phyloP scores from a whole-genome alignment of 345 rosid genomes.

The Brassica incana region DNA sequence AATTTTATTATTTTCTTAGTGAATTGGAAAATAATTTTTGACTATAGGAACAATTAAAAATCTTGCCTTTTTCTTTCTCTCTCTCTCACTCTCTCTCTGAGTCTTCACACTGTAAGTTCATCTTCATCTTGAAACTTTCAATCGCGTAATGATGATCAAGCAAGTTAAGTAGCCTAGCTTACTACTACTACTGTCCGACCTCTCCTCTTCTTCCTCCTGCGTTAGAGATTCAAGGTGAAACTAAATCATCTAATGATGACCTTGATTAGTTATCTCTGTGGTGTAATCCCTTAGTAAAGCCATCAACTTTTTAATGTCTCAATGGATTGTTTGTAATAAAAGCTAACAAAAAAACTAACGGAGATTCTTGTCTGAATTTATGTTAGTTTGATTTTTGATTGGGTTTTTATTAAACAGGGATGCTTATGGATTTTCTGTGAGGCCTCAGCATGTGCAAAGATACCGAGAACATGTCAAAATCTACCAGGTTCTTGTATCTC shows the following conservation, averaged over 20 bases:
- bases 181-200: background rate
- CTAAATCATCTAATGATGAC: no score
- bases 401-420: conserved; percentile 59
- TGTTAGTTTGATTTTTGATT: conserved; percentile 6
- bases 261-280: no score
- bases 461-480: conserved; percentile 88
- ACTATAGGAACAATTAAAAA: background rate
- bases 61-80: conserved; percentile 45
- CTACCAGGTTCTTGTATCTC: conserved; percentile 63
- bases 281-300: no score
- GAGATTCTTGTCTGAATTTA: background rate
- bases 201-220: no score
- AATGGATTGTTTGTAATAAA: no score
- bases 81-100: background rate
- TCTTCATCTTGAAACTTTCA: conserved; percentile 25
- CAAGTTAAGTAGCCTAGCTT: background rate
- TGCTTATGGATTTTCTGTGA: conserved; percentile 96
- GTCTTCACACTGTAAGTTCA: conserved; percentile 13
- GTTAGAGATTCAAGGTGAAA: no score
- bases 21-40: no score
- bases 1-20: no score
- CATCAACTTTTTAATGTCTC: no score
- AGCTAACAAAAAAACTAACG: no score
- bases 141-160: conserved; percentile 43
- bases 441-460: conserved; percentile 91